Evolutionary conservation across 768 basidiomycete genomes (phyloP).

Genomic region (Collybia sordida): DNA sequence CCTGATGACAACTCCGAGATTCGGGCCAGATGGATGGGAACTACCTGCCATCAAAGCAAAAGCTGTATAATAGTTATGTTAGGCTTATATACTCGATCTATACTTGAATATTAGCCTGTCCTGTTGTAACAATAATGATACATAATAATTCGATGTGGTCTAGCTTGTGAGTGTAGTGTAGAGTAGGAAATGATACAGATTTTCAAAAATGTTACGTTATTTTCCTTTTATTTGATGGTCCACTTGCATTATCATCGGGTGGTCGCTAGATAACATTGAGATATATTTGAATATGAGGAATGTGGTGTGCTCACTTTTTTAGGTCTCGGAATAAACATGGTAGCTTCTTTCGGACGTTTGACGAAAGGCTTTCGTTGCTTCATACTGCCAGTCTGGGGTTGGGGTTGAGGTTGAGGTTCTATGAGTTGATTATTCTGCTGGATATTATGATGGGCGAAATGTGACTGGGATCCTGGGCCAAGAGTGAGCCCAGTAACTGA

Average conservation of each 20-base stretch:
- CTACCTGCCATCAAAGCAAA: slow-evolving; percentile 67
- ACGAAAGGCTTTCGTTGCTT: slow-evolving; percentile 13
- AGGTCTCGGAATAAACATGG: slow-evolving; percentile 61
- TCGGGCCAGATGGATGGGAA: slow-evolving; percentile 86
- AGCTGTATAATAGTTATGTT: slow-evolving; percentile 10
- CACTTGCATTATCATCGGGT: slow-evolving; percentile 1
- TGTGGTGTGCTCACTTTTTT: slow-evolving; percentile 27
- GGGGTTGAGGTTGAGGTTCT: neutral
- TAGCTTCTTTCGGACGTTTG: slow-evolving; percentile 39
- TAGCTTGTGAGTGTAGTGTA: too few species aligned
- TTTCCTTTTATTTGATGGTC: too few species aligned
- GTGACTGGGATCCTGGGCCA: neutral
- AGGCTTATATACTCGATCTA: slow-evolving; percentile 5
- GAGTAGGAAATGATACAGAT: too few species aligned
- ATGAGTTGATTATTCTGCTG: neutral
- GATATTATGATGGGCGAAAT: too few species aligned
- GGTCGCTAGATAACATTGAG: neutral
- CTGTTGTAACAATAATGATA: slow-evolving; percentile 1
- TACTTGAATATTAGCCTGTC: slow-evolving; percentile 1
- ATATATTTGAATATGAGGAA: neutral
- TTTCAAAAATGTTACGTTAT: too few species aligned
- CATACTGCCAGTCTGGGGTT: neutral
- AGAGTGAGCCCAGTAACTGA: neutral
- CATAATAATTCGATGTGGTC: too few species aligned
- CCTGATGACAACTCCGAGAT: slow-evolving; percentile 78